Evolutionary conservation across 495 filamentous ascomycete species (phyloP).

Genomic region (Aspergillus cavernicola): DNA sequence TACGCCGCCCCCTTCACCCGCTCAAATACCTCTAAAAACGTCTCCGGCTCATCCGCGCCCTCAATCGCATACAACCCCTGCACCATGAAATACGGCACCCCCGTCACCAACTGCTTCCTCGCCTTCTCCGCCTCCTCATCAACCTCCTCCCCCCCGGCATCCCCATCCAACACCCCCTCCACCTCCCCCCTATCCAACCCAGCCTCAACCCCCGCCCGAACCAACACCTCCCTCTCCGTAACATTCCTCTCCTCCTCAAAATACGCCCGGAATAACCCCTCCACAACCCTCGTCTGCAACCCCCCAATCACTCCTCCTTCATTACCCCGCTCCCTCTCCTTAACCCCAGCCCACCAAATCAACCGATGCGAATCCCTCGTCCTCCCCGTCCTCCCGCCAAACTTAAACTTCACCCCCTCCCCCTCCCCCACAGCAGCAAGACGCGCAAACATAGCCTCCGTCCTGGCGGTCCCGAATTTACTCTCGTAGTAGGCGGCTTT

Average conservation of each 20-base stretch:
- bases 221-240: constrained; percentile 57
- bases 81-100: constrained; percentile 73
- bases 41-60: constrained; percentile 60
- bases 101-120: constrained; percentile 53
- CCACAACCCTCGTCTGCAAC: constrained; percentile 60
- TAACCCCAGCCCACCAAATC: constrained; percentile 63
- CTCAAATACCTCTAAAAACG: constrained; percentile 54
- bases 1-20: constrained; percentile 37
- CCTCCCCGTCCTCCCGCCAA: constrained; percentile 70
- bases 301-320: constrained; percentile 21
- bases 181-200: constrained; percentile 59
- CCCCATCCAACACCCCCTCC: constrained; percentile 57
- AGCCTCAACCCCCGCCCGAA: constrained; percentile 57
- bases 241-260: constrained; percentile 79
- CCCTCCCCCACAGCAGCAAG: constrained; percentile 54
- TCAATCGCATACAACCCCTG: constrained; percentile 59
- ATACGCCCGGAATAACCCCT: constrained; percentile 66
- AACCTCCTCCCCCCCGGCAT: constrained; percentile 63
- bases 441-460: constrained; percentile 52
- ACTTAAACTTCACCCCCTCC: constrained; percentile 70
- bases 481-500: constrained; percentile 51
- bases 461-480: constrained; percentile 60
- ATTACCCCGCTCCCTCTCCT: constrained; percentile 39
- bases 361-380: constrained; percentile 75
- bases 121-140: constrained; percentile 65